A percentile compares a stretch with the other conserved stretches of the same genome.
These are phyloP conservation scores for Rhizopogon sp. DNA, from an alignment of 768 basidiomycete genomes.

Conservation along the genomic window DNA sequence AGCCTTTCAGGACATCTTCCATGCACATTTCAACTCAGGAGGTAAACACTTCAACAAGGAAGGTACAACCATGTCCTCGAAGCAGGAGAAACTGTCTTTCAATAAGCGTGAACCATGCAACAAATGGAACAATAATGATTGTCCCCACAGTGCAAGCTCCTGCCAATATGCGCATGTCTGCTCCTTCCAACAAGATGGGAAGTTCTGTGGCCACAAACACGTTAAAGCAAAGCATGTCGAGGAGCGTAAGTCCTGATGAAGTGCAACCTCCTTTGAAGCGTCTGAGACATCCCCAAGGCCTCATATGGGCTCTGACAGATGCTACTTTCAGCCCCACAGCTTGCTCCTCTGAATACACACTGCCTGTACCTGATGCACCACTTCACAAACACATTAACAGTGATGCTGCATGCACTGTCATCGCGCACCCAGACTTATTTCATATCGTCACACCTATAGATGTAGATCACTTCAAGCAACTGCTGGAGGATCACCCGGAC, in stretches of 20 bases:
- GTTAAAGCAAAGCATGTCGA: neutral
- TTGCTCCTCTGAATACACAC: neutral
- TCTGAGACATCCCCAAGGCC: neutral
- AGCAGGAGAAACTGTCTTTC: too few relatives aligned
- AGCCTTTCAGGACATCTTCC: slow-evolving; percentile 6
- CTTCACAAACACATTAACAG: slow-evolving; percentile 7
- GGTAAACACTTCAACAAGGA: neutral
- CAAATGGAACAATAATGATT: neutral
- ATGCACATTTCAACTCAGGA: neutral
- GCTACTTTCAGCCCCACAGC: neutral
- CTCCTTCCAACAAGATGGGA: neutral
- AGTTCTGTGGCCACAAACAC: neutral
- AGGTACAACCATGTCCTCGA: too few relatives aligned
- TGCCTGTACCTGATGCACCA: slow-evolving; percentile 4
- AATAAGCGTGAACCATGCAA: neutral
- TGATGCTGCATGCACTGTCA: slow-evolving; percentile 15
- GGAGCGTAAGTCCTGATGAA: neutral
- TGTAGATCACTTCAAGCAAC: slow-evolving; percentile 21
- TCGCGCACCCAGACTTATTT: slow-evolving; percentile 27
- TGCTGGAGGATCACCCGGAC: slow-evolving; percentile 33
- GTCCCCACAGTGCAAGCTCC: neutral
- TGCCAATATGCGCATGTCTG: slow-evolving; percentile 23
- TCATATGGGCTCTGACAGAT: neutral
- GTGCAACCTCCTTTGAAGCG: neutral
- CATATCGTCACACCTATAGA: slow-evolving; percentile 33